phyloP scores from a whole-genome alignment of 306 rosid species.

The Vigna hirtella region DNA sequence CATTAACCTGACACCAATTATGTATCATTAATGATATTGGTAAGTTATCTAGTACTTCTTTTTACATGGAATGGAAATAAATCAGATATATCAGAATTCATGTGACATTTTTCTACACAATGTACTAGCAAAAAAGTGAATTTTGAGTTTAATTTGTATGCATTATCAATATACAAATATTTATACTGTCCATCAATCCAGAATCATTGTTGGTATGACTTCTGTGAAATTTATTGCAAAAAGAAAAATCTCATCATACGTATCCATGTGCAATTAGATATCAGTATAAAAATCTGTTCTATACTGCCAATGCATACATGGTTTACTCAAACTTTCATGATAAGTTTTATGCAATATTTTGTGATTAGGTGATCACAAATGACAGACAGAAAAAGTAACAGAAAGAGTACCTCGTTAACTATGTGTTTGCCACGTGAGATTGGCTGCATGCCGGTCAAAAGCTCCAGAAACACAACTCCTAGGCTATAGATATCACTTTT shows the following conservation, averaged over 20 bases:
- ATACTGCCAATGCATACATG: background rate
- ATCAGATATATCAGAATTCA: background rate
- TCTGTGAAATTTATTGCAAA: background rate
- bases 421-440: slow-evolving; percentile 74
- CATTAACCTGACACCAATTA: slow-evolving; percentile 55
- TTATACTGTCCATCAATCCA: background rate
- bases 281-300: background rate
- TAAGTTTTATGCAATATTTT: background rate
- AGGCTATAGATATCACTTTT: slow-evolving; percentile 81
- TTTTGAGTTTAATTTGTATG: background rate
- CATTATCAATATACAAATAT: background rate
- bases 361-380: background rate
- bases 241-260: background rate
- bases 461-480: slow-evolving; percentile 75
- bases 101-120: background rate
- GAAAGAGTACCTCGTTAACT: slow-evolving; percentile 63
- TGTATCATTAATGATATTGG: background rate
- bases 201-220: background rate
- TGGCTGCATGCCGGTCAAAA: slow-evolving; percentile 67
- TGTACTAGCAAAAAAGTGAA: background rate
- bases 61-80: slow-evolving; percentile 2
- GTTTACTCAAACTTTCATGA: background rate
- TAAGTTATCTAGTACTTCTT: background rate
- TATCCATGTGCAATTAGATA: background rate
- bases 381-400: background rate